These are phyloP conservation scores for rapeseed (Brassica napus) DNA, from an alignment of 345 rosid species.

Conservation along the genomic window Da-Ae NC_063434.1:29748501-29749000, in stretches of 20 bases:
- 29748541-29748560: too few relatives aligned
- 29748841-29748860: conserved; percentile 62
- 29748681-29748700: not conserved
- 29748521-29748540: not conserved
- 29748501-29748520: not conserved
- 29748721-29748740: not conserved
- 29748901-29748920: not conserved
- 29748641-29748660: not conserved
- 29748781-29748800: conserved; percentile 62
- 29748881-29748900: not conserved
- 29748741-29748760: not conserved
- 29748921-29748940: conserved; percentile 15
- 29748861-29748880: conserved; percentile 43
- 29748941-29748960: not conserved
- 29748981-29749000: conserved; percentile 28
- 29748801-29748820: conserved; percentile 81
- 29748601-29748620: not conserved
- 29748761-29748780: conserved; percentile 20
- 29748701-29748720: not conserved
- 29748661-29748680: not conserved
- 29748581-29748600: not conserved
- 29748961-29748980: not conserved
- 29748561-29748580: too few relatives aligned
- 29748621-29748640: not conserved
- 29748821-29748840: conserved; percentile 62